Base-by-base conservation (phyloP, 306 rosid genomes). In the Hippophae gyantsensis region DNA sequence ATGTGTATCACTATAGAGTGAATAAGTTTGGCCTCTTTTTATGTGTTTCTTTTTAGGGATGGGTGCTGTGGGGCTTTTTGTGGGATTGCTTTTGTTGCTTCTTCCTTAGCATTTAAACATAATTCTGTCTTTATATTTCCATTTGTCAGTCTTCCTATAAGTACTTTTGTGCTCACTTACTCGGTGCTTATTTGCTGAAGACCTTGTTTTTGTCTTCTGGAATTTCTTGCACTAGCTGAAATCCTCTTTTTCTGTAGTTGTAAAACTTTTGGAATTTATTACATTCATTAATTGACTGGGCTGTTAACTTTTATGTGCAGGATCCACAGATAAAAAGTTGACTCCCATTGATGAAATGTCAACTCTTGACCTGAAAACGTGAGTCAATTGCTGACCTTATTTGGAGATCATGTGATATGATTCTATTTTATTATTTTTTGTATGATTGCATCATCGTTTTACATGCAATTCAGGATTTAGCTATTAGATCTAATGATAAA, bases 291-390 rank as follows among this genome's bases (percentile, higher is more conserved):
- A 32, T 32, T 32, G 38, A 43, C 42, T 66, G 50, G 48, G 47
- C 61, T 66, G 59, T n/a, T 41, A 14, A 61, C 10, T 8, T 72
- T 42, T 58, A 43, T 70, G 60, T 69, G 78, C 84, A 89, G 99
- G 95, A 55, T 62, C 88, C 63, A 52, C 64, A 2, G 99, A 89
- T 67, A 88, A 79, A 71, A 84, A 74, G 61, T 43, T 78, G 68
- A 76, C 80, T 68, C 56, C 89, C 54, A 73, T 88, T 51, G 95
- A 84, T 51, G 99, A 88, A 48, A 77, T 88, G 44, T 67, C 99
- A 26, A 78, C 94, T 66, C 81, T 93, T 45, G 95, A 89, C 84
- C 77, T 88, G 79, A 93, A 86, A 86, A 80, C 95, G 99, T 93
- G 77, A 80, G 95, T 63, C 32, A 49, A 47, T 71, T 52, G 48